Percentiles rank a stretch among this genome's conserved stretches.
These are phyloP conservation scores for Onygenales sp. DNA, from an alignment of 2,329 filamentous ascomycete genomes.

Conservation along the genomic window DNA sequence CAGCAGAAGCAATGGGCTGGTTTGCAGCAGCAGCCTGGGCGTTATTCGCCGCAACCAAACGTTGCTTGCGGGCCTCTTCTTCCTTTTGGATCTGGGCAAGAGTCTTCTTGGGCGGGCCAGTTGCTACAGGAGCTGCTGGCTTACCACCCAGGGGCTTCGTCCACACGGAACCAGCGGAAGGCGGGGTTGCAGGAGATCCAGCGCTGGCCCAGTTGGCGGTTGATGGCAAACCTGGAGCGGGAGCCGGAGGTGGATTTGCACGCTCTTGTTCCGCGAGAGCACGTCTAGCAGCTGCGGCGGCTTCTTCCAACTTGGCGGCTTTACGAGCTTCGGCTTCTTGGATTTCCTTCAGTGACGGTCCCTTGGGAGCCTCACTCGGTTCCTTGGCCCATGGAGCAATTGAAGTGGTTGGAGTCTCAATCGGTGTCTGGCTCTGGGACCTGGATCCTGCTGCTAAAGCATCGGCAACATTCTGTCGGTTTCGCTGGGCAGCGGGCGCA, in stretches of 20 bases:
- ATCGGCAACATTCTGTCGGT: constrained; percentile 74
- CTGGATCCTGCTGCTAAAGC: constrained; percentile 53
- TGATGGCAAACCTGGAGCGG: constrained; percentile 72
- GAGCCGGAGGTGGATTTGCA: constrained; percentile 52
- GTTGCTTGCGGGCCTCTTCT: constrained; percentile 82
- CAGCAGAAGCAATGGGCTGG: constrained; percentile 38
- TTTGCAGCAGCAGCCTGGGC: constrained; percentile 40
- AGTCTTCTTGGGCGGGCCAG: constrained; percentile 63
- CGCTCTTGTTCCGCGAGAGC: constrained; percentile 72
- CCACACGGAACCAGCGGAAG: constrained; percentile 38
- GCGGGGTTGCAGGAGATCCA: constrained; percentile 58
- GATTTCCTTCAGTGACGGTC: constrained; percentile 90
- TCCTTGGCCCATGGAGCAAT: constrained; percentile 95
- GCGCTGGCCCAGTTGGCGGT: constrained; percentile 79
- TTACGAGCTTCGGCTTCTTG: constrained; percentile 92
- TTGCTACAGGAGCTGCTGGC: constrained; percentile 25
- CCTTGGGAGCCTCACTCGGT: constrained; percentile 60
- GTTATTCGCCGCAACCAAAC: constrained; percentile 42
- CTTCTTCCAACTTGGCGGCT: constrained; percentile 78
- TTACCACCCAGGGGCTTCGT: constrained; percentile 40
- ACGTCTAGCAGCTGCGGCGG: constrained; percentile 66
- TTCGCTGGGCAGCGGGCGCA: constrained; percentile 79
- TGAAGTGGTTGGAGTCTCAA: constrained; percentile 57
- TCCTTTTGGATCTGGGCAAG: constrained; percentile 94
- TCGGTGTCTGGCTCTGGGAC: constrained; percentile 68